Conservation (phyloP, 768 basidiomycete species). For the Phaeolepiota aurea region DNA sequence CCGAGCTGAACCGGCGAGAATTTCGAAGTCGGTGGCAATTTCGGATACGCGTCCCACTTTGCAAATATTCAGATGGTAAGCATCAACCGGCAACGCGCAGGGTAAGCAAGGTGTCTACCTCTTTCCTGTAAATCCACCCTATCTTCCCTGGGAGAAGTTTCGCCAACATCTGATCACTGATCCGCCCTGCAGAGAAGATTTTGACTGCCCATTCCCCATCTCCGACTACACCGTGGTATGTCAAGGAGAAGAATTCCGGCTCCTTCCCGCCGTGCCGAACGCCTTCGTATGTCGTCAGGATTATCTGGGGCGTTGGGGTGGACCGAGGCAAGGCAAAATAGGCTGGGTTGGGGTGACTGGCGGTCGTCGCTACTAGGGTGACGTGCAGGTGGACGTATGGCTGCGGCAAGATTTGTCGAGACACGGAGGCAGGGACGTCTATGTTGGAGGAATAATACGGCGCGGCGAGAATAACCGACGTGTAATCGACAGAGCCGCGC, state of each 20-base stretch:
- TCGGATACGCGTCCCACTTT: slow-evolving; percentile 84
- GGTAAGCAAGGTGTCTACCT: slow-evolving; percentile 34
- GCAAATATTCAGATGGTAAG: slow-evolving; percentile 3
- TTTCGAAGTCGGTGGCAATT: slow-evolving; percentile 50
- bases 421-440: slow-evolving; percentile 37
- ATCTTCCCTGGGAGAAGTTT: slow-evolving; percentile 57
- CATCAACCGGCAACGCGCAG: slow-evolving; percentile 1
- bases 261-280: slow-evolving; percentile 41
- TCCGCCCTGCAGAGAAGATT: slow-evolving; percentile 65
- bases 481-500: slow-evolving; percentile 45
- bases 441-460: slow-evolving; percentile 72
- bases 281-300: slow-evolving; percentile 74
- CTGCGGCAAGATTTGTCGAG: slow-evolving; percentile 51
- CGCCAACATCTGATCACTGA: slow-evolving; percentile 65
- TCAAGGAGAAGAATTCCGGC: slow-evolving; percentile 83
- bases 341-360: slow-evolving; percentile 44
- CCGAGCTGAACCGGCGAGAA: slow-evolving; percentile 80
- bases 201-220: slow-evolving; percentile 71
- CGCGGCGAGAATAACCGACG: slow-evolving; percentile 77
- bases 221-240: slow-evolving; percentile 60
- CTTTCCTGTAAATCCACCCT: slow-evolving; percentile 78
- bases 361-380: slow-evolving; percentile 78
- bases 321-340: slow-evolving; percentile 57
- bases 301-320: slow-evolving; percentile 45
- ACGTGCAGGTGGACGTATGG: slow-evolving; percentile 84